phyloP scores from a whole-genome alignment of 2,329 filamentous ascomycete genomes.

The Chaetomium sp. region DNA sequence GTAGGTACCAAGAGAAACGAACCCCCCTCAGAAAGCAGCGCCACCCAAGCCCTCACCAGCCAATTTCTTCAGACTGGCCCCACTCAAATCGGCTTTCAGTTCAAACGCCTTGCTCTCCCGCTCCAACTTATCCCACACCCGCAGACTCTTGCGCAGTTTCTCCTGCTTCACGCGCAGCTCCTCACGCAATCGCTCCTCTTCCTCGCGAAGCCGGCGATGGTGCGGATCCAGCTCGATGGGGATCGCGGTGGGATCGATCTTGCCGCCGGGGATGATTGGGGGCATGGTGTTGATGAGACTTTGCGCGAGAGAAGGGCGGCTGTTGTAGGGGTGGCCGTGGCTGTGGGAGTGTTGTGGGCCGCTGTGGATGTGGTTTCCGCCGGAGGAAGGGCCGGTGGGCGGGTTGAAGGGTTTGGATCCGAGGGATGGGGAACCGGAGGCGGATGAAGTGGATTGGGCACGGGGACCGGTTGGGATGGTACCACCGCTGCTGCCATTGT shows the following conservation, averaged over 20 bases:
- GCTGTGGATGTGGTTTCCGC: neutral
- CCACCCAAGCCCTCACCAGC: constrained; percentile 50
- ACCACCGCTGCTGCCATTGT: no score
- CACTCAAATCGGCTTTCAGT: constrained; percentile 50
- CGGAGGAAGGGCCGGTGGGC: constrained; percentile 42
- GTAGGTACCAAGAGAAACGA: neutral
- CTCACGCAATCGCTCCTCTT: constrained; percentile 51
- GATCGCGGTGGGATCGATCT: constrained; percentile 42
- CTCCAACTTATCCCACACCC: constrained; percentile 48
- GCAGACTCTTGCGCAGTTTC: constrained; percentile 45
- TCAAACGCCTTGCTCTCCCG: constrained; percentile 49
- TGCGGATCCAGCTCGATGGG: constrained; percentile 50
- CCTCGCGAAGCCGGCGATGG: constrained; percentile 47
- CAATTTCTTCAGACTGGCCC: constrained; percentile 50
- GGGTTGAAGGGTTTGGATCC: constrained; percentile 47
- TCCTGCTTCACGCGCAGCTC: constrained; percentile 50
- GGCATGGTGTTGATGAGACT: constrained; percentile 46
- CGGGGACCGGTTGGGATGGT: constrained; percentile 45
- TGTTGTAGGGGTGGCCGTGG: constrained; percentile 18
- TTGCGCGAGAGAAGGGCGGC: constrained; percentile 44
- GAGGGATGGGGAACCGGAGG: constrained; percentile 27
- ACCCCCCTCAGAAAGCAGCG: constrained; percentile 41
- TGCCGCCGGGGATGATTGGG: constrained; percentile 47
- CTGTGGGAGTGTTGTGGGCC: constrained; percentile 29
- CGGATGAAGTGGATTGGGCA: constrained; percentile 29